Conservation (phyloP, 305 asterid species). For the Solanum chacoense region DNA sequence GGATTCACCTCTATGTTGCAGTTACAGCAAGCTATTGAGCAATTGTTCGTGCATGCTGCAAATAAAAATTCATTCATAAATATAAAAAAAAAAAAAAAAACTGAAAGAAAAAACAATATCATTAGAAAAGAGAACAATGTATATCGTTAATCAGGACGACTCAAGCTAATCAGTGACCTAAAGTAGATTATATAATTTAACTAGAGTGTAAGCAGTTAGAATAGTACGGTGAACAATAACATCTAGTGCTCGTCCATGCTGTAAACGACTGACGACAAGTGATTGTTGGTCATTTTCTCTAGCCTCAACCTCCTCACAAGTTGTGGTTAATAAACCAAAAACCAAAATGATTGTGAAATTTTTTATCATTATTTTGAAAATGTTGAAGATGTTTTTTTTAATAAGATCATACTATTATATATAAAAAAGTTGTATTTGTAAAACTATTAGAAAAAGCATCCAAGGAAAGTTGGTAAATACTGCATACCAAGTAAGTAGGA, state of each 20-base stretch:
- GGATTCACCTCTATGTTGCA: neutral
- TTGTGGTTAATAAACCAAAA: neutral
- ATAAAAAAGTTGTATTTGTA: neutral
- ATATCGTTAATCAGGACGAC: accelerated
- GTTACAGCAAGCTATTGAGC: neutral
- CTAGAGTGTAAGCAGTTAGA: neutral
- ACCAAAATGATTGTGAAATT: neutral
- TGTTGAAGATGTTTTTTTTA: neutral
- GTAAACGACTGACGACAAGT: neutral
- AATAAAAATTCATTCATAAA: neutral
- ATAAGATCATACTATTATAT: neutral
- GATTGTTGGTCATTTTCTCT: neutral
- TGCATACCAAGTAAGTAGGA: neutral
- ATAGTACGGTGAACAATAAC: neutral
- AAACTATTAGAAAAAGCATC: neutral
- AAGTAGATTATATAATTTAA: neutral
- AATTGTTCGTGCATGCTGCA: neutral
- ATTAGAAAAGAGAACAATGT: neutral
- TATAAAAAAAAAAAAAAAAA: neutral
- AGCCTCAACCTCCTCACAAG: neutral
- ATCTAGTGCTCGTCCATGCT: neutral
- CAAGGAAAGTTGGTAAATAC: neutral
- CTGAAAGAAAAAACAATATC: neutral
- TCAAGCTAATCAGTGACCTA: too few species aligned
- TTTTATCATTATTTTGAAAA: neutral